Evolutionary conservation across 176 grass and related monocot species (phyloP).

Genomic region (Oryza meridionalis): DNA sequence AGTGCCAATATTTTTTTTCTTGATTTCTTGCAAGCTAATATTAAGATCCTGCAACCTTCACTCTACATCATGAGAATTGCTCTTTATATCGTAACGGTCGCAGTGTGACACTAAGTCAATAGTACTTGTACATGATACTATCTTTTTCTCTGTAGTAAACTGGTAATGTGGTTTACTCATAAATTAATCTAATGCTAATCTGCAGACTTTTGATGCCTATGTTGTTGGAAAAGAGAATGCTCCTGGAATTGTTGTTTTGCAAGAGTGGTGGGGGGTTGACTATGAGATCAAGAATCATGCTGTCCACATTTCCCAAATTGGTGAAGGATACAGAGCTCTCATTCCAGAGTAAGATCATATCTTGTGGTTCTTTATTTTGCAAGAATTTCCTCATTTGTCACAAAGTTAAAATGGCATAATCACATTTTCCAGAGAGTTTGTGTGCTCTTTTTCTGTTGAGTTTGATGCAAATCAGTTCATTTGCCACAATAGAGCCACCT

Average conservation of each 20-base stretch:
- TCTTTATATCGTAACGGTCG: neutral
- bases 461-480: neutral
- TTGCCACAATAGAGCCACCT: neutral
- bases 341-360: slow-evolving; percentile 82
- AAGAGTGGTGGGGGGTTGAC: slow-evolving; percentile 99
- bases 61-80: neutral
- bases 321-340: slow-evolving; percentile 87
- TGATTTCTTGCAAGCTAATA: neutral
- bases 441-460: neutral
- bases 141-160: slow-evolving; percentile 19
- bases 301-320: slow-evolving; percentile 76
- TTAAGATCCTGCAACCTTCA: neutral
- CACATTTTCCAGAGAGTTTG: neutral
- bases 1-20: neutral
- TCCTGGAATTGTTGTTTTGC: slow-evolving; percentile 91
- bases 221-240: slow-evolving; percentile 94
- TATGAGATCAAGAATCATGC: slow-evolving; percentile 98
- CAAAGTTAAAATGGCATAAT: neutral
- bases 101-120: neutral
- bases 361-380: neutral
- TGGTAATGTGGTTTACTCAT: neutral
- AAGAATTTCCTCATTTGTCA: neutral
- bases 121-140: neutral
- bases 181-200: neutral
- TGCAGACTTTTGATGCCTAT: slow-evolving; percentile 89